A percentile compares a stretch with the other conserved stretches of the same genome.
Evolutionary conservation across 2,329 filamentous ascomycete species (phyloP).

Genomic region (Diaporthe eres): DNA sequence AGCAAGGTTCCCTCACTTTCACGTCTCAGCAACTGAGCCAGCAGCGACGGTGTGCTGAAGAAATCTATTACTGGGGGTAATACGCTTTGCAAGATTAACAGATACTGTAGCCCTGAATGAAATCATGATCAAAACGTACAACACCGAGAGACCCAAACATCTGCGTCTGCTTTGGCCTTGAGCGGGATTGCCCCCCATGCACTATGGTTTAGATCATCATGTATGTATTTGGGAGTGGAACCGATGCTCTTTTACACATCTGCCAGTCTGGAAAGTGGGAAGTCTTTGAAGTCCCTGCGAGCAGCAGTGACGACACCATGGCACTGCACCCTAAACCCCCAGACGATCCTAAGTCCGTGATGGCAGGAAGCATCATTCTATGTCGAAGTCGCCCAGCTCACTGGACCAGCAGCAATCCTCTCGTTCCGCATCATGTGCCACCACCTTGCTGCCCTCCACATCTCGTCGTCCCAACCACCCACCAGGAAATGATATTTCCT

Average conservation of each 20-base stretch:
- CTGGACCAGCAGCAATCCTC: neutral
- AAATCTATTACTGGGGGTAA: too few relatives aligned
- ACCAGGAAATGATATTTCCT: constrained; percentile 56
- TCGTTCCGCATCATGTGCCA: constrained; percentile 49
- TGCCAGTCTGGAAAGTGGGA: neutral
- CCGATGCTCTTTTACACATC: neutral
- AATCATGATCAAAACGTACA: too few relatives aligned
- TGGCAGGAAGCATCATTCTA: neutral
- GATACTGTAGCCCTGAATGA: too few relatives aligned
- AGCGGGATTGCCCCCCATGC: too few relatives aligned
- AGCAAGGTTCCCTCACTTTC: too few relatives aligned
- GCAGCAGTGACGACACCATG: neutral
- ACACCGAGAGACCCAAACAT: neutral
- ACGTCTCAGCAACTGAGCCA: too few relatives aligned
- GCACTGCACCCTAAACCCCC: neutral
- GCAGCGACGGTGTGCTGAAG: too few relatives aligned
- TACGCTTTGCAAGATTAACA: too few relatives aligned
- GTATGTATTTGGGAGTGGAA: neutral
- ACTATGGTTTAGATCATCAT: too few relatives aligned
- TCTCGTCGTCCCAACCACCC: constrained; percentile 54
- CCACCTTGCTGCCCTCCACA: constrained; percentile 51
- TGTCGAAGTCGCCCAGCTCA: neutral
- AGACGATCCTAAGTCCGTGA: neutral
- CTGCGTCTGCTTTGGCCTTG: too few relatives aligned
- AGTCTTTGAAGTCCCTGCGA: neutral